Evolutionary conservation across 495 filamentous ascomycete species (phyloP).

Genomic region (Saxophila tyrrhenica): DNA sequence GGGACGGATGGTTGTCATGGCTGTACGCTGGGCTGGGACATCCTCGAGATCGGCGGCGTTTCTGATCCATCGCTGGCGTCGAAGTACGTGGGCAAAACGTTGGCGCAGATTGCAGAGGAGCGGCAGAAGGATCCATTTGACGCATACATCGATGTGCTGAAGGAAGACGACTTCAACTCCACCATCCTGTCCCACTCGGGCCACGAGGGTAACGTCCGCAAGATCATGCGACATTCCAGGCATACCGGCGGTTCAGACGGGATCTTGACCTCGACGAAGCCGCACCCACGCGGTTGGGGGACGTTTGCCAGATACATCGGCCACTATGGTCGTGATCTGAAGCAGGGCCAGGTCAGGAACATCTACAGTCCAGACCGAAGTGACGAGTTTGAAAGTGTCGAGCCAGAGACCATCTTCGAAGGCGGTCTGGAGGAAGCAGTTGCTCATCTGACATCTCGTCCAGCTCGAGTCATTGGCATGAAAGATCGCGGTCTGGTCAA

Average conservation of each 20-base stretch:
- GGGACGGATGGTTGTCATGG: slow-evolving; percentile 9
- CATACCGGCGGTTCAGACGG: slow-evolving; percentile 16
- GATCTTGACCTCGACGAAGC: slow-evolving; percentile 11
- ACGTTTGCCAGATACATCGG: slow-evolving; percentile 14
- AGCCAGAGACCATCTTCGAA: slow-evolving; percentile 10
- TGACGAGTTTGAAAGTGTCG: slow-evolving; percentile 7
- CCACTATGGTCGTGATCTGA: slow-evolving; percentile 11
- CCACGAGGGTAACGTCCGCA: slow-evolving; percentile 11
- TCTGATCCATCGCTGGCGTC: not conserved
- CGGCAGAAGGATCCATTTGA: slow-evolving; percentile 3
- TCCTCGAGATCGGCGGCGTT: slow-evolving; percentile 12
- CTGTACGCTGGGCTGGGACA: slow-evolving; percentile 4
- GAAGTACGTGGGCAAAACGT: slow-evolving; percentile 6
- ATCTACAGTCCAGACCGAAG: slow-evolving; percentile 3
- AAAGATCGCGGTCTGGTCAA: slow-evolving; percentile 9
- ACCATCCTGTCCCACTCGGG: slow-evolving; percentile 12
- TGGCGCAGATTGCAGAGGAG: slow-evolving; percentile 9
- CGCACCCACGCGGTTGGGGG: slow-evolving; percentile 16
- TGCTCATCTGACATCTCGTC: slow-evolving; percentile 8
- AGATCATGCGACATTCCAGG: slow-evolving; percentile 9
- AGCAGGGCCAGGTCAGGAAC: slow-evolving; percentile 4
- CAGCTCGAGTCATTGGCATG: slow-evolving; percentile 6
- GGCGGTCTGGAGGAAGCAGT: slow-evolving; percentile 16
- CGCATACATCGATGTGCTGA: slow-evolving; percentile 8
- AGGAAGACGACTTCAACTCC: slow-evolving; percentile 10